A percentile compares a stretch with the other conserved stretches of the same genome.
These are phyloP conservation scores for Tylopilus intermedius DNA, from an alignment of 768 basidiomycete genomes.

Conservation along the genomic window DNA sequence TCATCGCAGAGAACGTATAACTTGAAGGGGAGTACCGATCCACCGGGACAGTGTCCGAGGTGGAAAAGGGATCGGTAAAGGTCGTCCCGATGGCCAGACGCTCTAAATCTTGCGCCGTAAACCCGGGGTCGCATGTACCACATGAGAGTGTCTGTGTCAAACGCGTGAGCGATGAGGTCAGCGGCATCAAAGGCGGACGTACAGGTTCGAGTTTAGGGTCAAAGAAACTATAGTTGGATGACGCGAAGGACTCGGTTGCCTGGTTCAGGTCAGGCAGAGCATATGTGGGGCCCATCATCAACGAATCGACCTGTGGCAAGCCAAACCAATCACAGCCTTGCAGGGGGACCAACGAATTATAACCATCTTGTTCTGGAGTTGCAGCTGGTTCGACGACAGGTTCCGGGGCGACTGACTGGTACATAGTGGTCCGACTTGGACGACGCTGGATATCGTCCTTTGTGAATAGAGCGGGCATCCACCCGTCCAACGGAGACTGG, in stretches of 20 bases:
- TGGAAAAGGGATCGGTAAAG: conserved; percentile 26
- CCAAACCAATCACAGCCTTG: conserved; percentile 13
- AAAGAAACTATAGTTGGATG: conserved; percentile 2
- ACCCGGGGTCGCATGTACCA: neutral
- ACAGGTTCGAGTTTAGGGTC: conserved; percentile 18
- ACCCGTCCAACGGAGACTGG: conserved; percentile 9
- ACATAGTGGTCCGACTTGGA: conserved; percentile 30
- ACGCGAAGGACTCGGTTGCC: neutral
- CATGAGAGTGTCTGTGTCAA: conserved; percentile 1
- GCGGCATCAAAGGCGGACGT: neutral
- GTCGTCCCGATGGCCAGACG: conserved; percentile 12
- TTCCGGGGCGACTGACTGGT: conserved; percentile 27
- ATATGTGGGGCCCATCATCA: conserved; percentile 1
- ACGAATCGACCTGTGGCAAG: conserved; percentile 7
- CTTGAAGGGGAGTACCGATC: neutral
- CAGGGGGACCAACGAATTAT: neutral
- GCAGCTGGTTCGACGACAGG: conserved; percentile 3
- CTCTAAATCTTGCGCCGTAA: conserved; percentile 15
- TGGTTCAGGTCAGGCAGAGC: conserved; percentile 4
- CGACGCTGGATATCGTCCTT: conserved; percentile 34
- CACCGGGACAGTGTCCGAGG: neutral
- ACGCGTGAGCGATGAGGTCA: neutral
- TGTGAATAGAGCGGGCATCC: conserved; percentile 20
- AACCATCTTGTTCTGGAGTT: neutral
- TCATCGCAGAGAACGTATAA: neutral